phyloP scores from a whole-genome alignment of 2,329 filamentous ascomycete species.

The Metarhizium guizhouense region DNA sequence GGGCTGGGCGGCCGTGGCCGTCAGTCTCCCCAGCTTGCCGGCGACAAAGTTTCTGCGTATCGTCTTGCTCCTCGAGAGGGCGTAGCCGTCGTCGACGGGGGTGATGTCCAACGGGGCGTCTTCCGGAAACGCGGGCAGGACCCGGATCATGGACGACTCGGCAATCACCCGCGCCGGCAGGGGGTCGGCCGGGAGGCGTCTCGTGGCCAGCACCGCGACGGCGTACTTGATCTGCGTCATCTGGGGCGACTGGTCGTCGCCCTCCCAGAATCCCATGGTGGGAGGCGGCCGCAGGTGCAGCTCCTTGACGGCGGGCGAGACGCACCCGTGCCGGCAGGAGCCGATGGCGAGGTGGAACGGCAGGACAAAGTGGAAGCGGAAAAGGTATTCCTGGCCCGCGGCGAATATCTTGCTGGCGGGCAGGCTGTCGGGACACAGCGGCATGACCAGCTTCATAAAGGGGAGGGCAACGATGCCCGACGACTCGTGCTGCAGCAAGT shows the following conservation, averaged over 20 bases:
- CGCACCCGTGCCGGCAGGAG: not conserved
- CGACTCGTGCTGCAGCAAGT: not conserved
- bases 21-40: not conserved
- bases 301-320: not conserved
- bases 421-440: not conserved
- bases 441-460: slow-evolving; percentile 3
- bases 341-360: not conserved
- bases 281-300: slow-evolving; percentile 1
- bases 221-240: slow-evolving; percentile 1
- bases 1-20: not conserved
- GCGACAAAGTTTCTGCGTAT: not conserved
- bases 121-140: slow-evolving; percentile 1
- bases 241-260: not conserved
- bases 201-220: not conserved
- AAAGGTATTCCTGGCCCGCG: not conserved
- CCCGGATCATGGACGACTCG: not conserved
- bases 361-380: not conserved
- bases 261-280: not conserved
- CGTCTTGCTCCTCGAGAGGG: not conserved
- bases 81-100: not conserved
- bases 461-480: not conserved
- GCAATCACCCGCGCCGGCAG: not conserved
- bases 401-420: not conserved
- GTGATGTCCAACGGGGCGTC: not conserved
- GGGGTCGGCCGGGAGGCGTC: not conserved